Percentiles rank a stretch among this genome's conserved stretches.
Evolutionary conservation across 495 filamentous ascomycete genomes (phyloP).

Genomic region (Clavariopsis aquatica): DNA sequence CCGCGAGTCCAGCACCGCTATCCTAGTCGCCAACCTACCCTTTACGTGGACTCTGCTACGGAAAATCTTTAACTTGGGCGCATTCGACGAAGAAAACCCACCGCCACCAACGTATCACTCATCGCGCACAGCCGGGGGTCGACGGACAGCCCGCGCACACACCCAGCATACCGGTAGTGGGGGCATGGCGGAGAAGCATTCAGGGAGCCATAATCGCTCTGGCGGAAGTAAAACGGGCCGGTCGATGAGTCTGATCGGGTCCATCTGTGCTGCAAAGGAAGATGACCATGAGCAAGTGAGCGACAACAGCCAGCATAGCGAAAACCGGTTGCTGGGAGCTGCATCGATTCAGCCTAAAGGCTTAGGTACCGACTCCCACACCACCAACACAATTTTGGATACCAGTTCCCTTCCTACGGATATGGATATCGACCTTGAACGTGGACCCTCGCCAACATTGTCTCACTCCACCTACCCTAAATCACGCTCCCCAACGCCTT

Average conservation of each 20-base stretch:
- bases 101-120: slow-evolving; percentile 37
- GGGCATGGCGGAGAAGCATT: slow-evolving; percentile 13
- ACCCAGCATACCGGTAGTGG: neutral
- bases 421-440: slow-evolving; percentile 22
- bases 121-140: slow-evolving; percentile 33
- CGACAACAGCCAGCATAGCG: slow-evolving; percentile 20
- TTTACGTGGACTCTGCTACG: slow-evolving; percentile 62
- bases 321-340: slow-evolving; percentile 14
- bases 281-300: neutral
- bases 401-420: neutral
- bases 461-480: neutral
- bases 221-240: neutral
- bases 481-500: neutral
- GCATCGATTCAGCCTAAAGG: slow-evolving; percentile 3
- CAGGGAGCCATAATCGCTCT: neutral
- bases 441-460: neutral
- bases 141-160: slow-evolving; percentile 17
- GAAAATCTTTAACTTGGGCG: slow-evolving; percentile 54
- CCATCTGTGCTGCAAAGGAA: slow-evolving; percentile 14
- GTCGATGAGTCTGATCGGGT: slow-evolving; percentile 30
- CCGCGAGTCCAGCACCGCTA: slow-evolving; percentile 63
- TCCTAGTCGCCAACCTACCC: slow-evolving; percentile 65
- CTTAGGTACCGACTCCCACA: slow-evolving; percentile 1
- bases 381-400: neutral
- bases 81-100: slow-evolving; percentile 44